These are phyloP conservation scores for Erodium maritimum DNA, from an alignment of 345 rosid genomes.

Conservation along the genomic window DNA sequence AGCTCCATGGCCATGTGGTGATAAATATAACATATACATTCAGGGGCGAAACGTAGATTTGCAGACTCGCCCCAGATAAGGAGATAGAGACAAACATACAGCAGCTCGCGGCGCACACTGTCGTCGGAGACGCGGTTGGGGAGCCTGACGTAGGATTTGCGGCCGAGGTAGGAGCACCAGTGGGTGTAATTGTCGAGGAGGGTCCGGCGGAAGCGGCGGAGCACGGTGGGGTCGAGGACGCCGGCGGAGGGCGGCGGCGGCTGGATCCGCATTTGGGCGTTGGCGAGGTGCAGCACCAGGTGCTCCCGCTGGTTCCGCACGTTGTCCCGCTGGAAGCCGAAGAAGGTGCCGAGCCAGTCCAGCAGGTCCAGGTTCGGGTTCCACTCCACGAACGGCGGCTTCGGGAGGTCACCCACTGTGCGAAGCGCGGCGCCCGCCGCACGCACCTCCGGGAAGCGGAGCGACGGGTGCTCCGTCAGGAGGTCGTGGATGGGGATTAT, in stretches of 20 bases:
- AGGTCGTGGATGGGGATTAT: slow-evolving; percentile 72
- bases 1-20: slow-evolving; percentile 52
- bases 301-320: no score
- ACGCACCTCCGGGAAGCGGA: slow-evolving; percentile 58
- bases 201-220: slow-evolving; percentile 49
- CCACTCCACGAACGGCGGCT: slow-evolving; percentile 43
- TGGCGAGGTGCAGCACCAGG: no score
- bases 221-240: slow-evolving; percentile 42
- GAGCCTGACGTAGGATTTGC: slow-evolving; percentile 26
- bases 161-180: slow-evolving; percentile 66
- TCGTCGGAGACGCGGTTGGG: slow-evolving; percentile 12
- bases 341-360: no score
- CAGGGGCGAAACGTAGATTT: slow-evolving; percentile 45
- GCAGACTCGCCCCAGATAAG: slow-evolving; percentile 63
- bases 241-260: slow-evolving; percentile 38
- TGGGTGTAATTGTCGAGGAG: slow-evolving; percentile 50
- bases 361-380: slow-evolving; percentile 45
- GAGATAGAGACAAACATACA: slow-evolving; percentile 39
- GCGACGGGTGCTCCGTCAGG: slow-evolving; percentile 62
- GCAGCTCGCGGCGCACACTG: slow-evolving; percentile 35
- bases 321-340: no score
- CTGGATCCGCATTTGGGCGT: no score
- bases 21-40: slow-evolving; percentile 46
- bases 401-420: slow-evolving; percentile 43
- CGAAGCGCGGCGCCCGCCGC: slow-evolving; percentile 58